phyloP scores from a whole-genome alignment of 1,284 basidiomycete species.

The Athelia psychrophila region DNA sequence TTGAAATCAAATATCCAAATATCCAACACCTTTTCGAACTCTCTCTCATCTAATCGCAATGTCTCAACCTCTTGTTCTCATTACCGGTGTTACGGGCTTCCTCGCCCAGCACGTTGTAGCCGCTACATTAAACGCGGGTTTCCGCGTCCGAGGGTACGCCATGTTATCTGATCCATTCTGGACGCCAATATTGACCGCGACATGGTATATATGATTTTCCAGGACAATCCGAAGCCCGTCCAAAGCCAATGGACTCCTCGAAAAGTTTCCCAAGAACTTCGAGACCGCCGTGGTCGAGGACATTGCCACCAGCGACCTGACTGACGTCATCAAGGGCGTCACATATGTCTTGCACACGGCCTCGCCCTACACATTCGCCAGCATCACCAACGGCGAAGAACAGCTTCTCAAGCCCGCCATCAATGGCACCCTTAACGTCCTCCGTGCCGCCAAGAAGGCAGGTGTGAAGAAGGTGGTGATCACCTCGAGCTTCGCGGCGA shows the following conservation, averaged over 20 bases:
- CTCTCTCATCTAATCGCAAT: not conserved
- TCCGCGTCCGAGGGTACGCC: slow-evolving; percentile 4
- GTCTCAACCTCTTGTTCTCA: slow-evolving; percentile 1
- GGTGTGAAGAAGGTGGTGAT: not conserved
- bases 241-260: not conserved
- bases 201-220: not conserved
- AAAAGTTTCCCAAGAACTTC: not conserved
- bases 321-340: not conserved
- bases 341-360: not conserved
- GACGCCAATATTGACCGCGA: not conserved
- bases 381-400: not conserved
- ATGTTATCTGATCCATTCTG: not conserved
- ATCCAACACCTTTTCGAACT: no score
- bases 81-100: slow-evolving; percentile 3
- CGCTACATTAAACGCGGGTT: slow-evolving; percentile 1
- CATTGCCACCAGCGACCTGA: not conserved
- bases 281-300: not conserved
- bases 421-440: not conserved
- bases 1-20: no score
- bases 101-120: not conserved
- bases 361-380: not conserved
- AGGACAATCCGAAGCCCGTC: slow-evolving; percentile 1
- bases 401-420: not conserved
- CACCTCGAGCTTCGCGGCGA: not conserved
- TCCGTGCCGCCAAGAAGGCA: not conserved